Evolutionary conservation across 2,329 filamentous ascomycete species (phyloP).

Genomic region (Mycosphaerella sp.): DNA sequence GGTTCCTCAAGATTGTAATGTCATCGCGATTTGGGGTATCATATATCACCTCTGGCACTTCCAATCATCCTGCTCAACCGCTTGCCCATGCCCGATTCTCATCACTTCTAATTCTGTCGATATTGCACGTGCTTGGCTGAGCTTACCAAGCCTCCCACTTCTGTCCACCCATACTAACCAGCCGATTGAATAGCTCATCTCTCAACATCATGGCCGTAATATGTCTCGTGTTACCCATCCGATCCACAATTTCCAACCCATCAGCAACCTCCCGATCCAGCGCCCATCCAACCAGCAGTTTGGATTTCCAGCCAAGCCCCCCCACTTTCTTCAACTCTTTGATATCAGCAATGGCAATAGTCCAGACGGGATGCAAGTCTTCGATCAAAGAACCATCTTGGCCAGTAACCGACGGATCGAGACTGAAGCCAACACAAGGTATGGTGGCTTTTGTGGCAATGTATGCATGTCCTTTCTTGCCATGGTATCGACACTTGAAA

Average conservation of each 20-base stretch:
- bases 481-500: slow-evolving; percentile 66
- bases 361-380: slow-evolving; percentile 58
- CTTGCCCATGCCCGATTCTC: no score
- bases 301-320: slow-evolving; percentile 78
- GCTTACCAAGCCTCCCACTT: slow-evolving; percentile 72
- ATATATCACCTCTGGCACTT: slow-evolving; percentile 2
- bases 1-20: no score
- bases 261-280: slow-evolving; percentile 68
- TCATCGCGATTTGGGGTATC: background rate
- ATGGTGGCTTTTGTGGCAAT: slow-evolving; percentile 62
- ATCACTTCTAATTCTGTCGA: slow-evolving; percentile 7
- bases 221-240: slow-evolving; percentile 50
- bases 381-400: slow-evolving; percentile 41
- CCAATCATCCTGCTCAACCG: background rate
- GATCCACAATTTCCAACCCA: slow-evolving; percentile 62
- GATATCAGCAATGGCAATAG: slow-evolving; percentile 64
- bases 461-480: slow-evolving; percentile 66
- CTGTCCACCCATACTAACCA: slow-evolving; percentile 69
- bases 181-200: slow-evolving; percentile 74
- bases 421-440: slow-evolving; percentile 61
- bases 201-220: slow-evolving; percentile 66
- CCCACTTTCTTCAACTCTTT: slow-evolving; percentile 71
- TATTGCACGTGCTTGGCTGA: background rate
- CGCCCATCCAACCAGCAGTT: slow-evolving; percentile 74
- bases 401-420: slow-evolving; percentile 43